Evolutionary conservation across 1,139 yeast genomes (phyloP).

Genomic region (Yamadazyma songkhlaensis): DNA sequence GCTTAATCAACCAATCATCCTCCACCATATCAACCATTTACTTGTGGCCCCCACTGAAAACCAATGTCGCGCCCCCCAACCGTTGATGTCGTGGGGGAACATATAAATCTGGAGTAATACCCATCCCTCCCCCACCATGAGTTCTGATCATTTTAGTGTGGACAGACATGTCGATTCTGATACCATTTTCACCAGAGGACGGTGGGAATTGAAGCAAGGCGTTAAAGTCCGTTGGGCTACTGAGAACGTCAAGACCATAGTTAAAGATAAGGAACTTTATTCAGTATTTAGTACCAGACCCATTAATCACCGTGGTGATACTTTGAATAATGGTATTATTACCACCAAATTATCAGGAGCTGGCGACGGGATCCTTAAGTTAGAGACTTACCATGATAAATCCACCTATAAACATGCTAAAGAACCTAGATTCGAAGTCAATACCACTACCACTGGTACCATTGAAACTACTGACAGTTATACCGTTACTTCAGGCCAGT

Average conservation of each 20-base stretch:
- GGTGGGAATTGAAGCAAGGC: constrained; percentile 27
- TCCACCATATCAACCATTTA: too few relatives aligned
- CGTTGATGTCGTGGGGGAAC: not conserved
- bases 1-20: too few relatives aligned
- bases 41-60: too few relatives aligned
- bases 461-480: not conserved
- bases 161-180: constrained; percentile 26
- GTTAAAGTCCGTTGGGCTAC: constrained; percentile 32
- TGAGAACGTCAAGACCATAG: constrained; percentile 21
- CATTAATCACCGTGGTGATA: constrained; percentile 25
- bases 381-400: constrained; percentile 28
- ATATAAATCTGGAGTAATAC: constrained; percentile 1
- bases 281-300: constrained; percentile 22
- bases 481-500: not conserved
- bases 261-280: constrained; percentile 15
- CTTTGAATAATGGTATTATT: constrained; percentile 28
- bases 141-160: constrained; percentile 17
- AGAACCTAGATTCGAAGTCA: constrained; percentile 22
- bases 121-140: constrained; percentile 6
- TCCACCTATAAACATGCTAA: constrained; percentile 16
- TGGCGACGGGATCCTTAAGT: constrained; percentile 21
- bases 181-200: constrained; percentile 23
- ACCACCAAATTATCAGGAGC: constrained; percentile 24
- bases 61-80: too few relatives aligned
- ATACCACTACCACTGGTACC: constrained; percentile 8